Percentiles rank a stretch among this genome's conserved stretches.
These are phyloP conservation scores for Aplosporella prunicola DNA, from an alignment of 2,329 filamentous ascomycete species.

Conservation along the genomic window DNA sequence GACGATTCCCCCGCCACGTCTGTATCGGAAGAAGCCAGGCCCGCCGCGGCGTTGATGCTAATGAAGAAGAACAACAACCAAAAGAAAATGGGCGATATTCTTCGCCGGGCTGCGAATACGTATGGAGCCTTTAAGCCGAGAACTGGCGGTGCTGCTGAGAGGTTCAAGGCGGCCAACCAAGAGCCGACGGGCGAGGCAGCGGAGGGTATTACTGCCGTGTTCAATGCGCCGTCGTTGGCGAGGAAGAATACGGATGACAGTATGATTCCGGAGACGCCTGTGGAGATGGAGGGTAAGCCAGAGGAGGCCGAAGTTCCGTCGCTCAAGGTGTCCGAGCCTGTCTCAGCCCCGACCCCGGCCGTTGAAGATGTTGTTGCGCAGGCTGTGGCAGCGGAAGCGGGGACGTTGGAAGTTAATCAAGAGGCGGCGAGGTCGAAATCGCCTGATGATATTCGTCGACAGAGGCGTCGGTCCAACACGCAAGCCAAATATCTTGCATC, in stretches of 20 bases:
- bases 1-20: constrained; percentile 12
- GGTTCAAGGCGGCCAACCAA: constrained; percentile 51
- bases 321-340: constrained; percentile 7
- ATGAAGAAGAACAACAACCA: constrained; percentile 64
- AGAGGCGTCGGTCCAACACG: constrained; percentile 59
- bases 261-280: constrained; percentile 13
- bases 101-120: constrained; percentile 72
- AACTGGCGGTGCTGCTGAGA: constrained; percentile 75
- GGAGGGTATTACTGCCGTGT: constrained; percentile 82
- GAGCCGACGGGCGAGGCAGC: constrained; percentile 47
- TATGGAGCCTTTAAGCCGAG: constrained; percentile 75
- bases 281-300: not conserved
- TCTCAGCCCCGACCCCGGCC: constrained; percentile 17
- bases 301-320: constrained; percentile 12
- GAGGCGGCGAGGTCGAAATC: constrained; percentile 6
- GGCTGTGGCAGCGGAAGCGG: constrained; percentile 18
- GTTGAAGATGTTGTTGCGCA: too few species aligned
- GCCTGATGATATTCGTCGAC: constrained; percentile 43
- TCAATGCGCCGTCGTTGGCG: constrained; percentile 58
- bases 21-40: constrained; percentile 45
- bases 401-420: constrained; percentile 18
- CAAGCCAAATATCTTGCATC: constrained; percentile 69
- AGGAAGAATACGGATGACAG: constrained; percentile 9
- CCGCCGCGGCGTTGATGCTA: constrained; percentile 84
- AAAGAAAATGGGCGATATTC: constrained; percentile 61